A percentile compares a stretch with the other conserved stretches of the same genome.
These are phyloP conservation scores for Neoscytalidium dimidiatum DNA, from an alignment of 2,329 filamentous ascomycete genomes.

Conservation along the genomic window DNA sequence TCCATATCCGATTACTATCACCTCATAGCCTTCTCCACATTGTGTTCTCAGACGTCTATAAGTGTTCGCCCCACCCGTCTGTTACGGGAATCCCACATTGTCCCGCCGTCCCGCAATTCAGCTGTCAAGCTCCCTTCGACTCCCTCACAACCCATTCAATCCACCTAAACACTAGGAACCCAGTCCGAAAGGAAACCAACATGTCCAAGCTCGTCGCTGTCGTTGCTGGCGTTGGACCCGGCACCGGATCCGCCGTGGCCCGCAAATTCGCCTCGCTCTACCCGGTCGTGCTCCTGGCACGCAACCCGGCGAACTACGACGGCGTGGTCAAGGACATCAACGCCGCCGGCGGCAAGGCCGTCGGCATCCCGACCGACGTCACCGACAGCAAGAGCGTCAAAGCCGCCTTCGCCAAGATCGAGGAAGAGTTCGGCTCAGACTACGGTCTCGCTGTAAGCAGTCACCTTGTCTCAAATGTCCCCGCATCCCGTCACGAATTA, in stretches of 20 bases:
- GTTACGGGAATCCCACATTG: neutral
- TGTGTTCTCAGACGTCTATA: neutral
- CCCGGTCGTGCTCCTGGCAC: slow-evolving; percentile 73
- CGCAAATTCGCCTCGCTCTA: slow-evolving; percentile 65
- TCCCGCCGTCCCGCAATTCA: neutral
- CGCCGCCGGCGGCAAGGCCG: slow-evolving; percentile 64
- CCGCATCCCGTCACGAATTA: slow-evolving; percentile 31
- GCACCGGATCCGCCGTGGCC: slow-evolving; percentile 65
- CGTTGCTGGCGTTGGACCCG: slow-evolving; percentile 71
- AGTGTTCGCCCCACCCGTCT: neutral
- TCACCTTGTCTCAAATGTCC: neutral
- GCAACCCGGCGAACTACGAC: slow-evolving; percentile 65
- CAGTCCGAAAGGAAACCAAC: neutral
- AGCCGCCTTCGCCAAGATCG: slow-evolving; percentile 64
- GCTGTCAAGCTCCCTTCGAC: neutral
- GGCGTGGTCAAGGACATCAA: slow-evolving; percentile 71
- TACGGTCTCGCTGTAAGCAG: slow-evolving; percentile 36
- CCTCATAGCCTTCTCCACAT: slow-evolving; percentile 3
- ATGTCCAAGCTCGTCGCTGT: slow-evolving; percentile 59
- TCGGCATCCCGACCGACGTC: slow-evolving; percentile 70
- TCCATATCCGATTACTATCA: slow-evolving; percentile 2
- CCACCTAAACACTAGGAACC: neutral
- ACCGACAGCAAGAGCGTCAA: slow-evolving; percentile 57
- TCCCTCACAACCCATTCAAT: neutral
- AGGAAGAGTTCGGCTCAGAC: slow-evolving; percentile 57